Conservation (phyloP, 2,329 filamentous ascomycete species). For the Colletotrichum karsti region DNA sequence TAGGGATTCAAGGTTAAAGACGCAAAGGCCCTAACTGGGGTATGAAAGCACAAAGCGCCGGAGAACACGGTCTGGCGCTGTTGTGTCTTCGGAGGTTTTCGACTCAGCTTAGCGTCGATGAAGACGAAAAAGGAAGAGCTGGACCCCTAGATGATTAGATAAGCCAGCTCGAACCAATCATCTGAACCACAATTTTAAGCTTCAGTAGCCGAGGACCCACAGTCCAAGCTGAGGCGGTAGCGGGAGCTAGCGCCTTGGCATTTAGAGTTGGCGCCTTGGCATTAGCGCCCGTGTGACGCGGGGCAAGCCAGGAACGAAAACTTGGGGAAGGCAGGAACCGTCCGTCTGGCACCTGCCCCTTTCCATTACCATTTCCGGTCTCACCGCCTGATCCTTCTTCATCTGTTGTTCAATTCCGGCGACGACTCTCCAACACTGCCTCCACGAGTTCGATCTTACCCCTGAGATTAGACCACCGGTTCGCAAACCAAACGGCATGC, state of each 20-base stretch:
- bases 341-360: neutral
- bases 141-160: neutral
- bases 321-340: neutral
- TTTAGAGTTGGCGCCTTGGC: neutral
- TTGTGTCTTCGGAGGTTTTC: slow-evolving; percentile 6
- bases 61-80: neutral
- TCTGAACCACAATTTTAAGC: neutral
- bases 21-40: neutral
- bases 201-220: neutral
- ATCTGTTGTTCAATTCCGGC: slow-evolving; percentile 1
- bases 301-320: neutral
- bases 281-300: neutral
- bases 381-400: neutral
- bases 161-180: neutral
- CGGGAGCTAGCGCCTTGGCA: neutral
- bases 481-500: neutral
- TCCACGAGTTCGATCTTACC: neutral
- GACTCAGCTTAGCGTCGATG: neutral
- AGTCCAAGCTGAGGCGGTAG: neutral
- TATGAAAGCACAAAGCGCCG: slow-evolving; percentile 6
- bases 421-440: neutral
- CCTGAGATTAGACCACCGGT: neutral
- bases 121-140: neutral
- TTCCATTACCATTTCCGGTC: neutral
- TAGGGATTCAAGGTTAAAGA: neutral